Conservation (phyloP, 2,329 filamentous ascomycete species). For the Beauveria rudraprayagi region DNA sequence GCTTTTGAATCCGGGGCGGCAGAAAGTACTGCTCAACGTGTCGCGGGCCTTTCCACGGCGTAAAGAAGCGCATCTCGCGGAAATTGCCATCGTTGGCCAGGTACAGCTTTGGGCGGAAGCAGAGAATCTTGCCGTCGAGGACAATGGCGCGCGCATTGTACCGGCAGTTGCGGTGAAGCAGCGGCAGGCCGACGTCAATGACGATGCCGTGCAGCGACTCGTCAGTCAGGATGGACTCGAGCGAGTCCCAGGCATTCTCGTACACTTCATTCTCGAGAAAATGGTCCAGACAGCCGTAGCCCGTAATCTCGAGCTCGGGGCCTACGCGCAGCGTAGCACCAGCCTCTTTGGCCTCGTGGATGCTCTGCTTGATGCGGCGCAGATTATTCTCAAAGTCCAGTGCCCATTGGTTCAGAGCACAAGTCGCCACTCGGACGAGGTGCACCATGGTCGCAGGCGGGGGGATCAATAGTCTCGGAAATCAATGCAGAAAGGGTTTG, state of each 20-base stretch:
- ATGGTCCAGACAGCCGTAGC: slow-evolving; percentile 26
- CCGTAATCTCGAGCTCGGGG: slow-evolving; percentile 37
- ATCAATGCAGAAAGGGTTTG: neutral
- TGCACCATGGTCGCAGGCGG: slow-evolving; percentile 21
- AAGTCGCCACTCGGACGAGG: slow-evolving; percentile 28
- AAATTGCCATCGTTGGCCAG: slow-evolving; percentile 31
- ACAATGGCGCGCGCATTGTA: slow-evolving; percentile 32
- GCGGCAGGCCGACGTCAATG: slow-evolving; percentile 23
- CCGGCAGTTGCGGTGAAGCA: slow-evolving; percentile 25
- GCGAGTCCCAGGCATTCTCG: slow-evolving; percentile 24
- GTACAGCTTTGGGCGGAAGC: slow-evolving; percentile 17
- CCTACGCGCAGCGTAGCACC: slow-evolving; percentile 56
- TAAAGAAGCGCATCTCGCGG: slow-evolving; percentile 33
- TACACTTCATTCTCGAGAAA: slow-evolving; percentile 26
- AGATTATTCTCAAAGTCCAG: slow-evolving; percentile 59
- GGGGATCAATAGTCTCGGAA: no score
- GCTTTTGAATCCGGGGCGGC: slow-evolving; percentile 21
- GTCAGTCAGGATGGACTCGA: slow-evolving; percentile 25
- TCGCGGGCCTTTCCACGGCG: slow-evolving; percentile 29
- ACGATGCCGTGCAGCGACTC: slow-evolving; percentile 22
- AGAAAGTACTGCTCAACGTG: slow-evolving; percentile 31
- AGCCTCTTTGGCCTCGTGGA: slow-evolving; percentile 48
- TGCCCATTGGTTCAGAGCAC: slow-evolving; percentile 26
- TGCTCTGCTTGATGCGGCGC: slow-evolving; percentile 55
- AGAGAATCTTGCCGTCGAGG: slow-evolving; percentile 21